phyloP scores from a whole-genome alignment of 139 green algal genomes.

The Chlamydomonas asymmetrica region DNA sequence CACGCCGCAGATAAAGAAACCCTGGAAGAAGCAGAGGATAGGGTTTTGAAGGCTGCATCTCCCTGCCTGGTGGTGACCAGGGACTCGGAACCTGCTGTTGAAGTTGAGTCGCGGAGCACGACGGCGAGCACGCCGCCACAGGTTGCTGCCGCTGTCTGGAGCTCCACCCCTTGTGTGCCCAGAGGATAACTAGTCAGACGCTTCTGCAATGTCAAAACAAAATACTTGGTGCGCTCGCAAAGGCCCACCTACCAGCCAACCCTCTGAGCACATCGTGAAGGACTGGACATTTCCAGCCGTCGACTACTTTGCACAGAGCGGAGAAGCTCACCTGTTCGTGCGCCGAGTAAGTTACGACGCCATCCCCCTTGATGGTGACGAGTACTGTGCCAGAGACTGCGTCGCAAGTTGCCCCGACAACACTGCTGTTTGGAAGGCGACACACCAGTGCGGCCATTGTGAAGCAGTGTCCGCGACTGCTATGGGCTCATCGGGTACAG shows the following conservation, averaged over 20 bases:
- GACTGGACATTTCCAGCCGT: not conserved
- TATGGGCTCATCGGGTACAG: too few relatives aligned
- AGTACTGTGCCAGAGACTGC: not conserved
- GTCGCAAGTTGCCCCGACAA: conserved; percentile 9
- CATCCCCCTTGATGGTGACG: conserved; percentile 19
- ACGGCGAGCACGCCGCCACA: not conserved
- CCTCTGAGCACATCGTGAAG: not conserved
- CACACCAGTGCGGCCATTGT: not conserved
- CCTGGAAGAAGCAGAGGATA: not conserved
- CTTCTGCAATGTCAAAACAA: not conserved
- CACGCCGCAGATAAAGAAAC: not conserved
- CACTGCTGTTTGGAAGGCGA: not conserved
- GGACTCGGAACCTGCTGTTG: too few relatives aligned
- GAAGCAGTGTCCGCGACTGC: too few relatives aligned
- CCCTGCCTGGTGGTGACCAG: too few relatives aligned
- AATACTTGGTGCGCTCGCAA: not conserved
- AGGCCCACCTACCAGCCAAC: not conserved
- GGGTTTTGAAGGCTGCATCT: too few relatives aligned
- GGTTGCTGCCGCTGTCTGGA: not conserved
- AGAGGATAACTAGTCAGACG: conserved; percentile 5
- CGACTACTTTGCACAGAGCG: not conserved
- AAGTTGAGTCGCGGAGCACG: not conserved
- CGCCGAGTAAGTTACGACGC: conserved; percentile 11
- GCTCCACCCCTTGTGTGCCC: not conserved
- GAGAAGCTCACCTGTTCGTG: conserved; percentile 7